Conservation (phyloP, 208 protist genomes). For the Acanthamoeba healyi region DNA sequence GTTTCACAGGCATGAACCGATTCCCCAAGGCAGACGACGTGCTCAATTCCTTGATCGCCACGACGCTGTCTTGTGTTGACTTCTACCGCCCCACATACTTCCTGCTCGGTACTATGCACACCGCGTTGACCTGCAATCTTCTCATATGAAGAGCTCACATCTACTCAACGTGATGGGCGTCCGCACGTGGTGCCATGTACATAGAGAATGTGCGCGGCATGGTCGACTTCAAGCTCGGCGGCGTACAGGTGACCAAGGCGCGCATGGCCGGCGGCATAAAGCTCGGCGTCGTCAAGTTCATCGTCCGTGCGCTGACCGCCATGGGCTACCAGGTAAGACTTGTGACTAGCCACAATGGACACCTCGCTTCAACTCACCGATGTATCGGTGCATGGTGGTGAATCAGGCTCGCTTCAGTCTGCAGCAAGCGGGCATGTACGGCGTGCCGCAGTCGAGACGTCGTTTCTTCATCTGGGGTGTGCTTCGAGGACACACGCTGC, state of each 20-base stretch:
- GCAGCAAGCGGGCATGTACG: slow-evolving; percentile 77
- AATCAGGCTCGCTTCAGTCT: slow-evolving; percentile 66
- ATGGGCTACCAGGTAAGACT: slow-evolving; percentile 69
- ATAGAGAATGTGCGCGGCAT: slow-evolving; percentile 69
- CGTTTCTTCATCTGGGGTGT: slow-evolving; percentile 77
- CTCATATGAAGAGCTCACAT: too few relatives aligned
- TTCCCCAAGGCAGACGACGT: slow-evolving; percentile 46
- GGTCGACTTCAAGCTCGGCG: slow-evolving; percentile 50
- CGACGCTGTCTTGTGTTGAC: slow-evolving; percentile 49
- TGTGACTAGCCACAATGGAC: too few relatives aligned
- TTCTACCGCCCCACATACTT: slow-evolving; percentile 69
- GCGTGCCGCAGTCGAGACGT: slow-evolving; percentile 76
- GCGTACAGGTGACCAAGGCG: neutral
- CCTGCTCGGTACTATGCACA: slow-evolving; percentile 49
- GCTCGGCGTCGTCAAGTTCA: slow-evolving; percentile 36
- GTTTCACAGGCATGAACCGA: slow-evolving; percentile 69
- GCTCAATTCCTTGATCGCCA: slow-evolving; percentile 65
- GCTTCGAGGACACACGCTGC: neutral
- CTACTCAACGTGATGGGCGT: too few relatives aligned
- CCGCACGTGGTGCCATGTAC: neutral
- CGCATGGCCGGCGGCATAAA: slow-evolving; percentile 5
- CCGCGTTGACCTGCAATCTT: too few relatives aligned
- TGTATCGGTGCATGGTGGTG: neutral
- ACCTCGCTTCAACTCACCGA: too few relatives aligned
- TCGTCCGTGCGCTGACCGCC: slow-evolving; percentile 35